These are phyloP conservation scores for Psidium friedrichsthalianum DNA, from an alignment of 345 rosid genomes.

Conservation along the genomic window DNA sequence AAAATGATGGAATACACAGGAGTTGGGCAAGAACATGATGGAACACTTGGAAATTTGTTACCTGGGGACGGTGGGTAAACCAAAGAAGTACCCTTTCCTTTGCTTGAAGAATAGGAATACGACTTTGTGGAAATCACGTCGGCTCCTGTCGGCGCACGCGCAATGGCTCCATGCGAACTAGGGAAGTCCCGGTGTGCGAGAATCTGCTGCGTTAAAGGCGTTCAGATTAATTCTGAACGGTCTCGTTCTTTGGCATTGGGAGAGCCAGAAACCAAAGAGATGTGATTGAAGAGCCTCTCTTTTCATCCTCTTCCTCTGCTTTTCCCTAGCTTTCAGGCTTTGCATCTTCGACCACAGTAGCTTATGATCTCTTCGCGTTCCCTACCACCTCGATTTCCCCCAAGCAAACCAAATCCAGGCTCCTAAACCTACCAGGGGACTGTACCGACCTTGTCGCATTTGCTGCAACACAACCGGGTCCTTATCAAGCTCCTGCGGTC, in stretches of 20 bases:
- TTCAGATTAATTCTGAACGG: not conserved
- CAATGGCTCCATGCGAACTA: not conserved
- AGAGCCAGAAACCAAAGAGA: not conserved
- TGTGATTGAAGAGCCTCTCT: not conserved
- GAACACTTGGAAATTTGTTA: not conserved
- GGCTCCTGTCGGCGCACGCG: too few species aligned
- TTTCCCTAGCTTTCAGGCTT: not conserved
- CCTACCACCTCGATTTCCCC: not conserved
- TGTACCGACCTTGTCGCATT: not conserved
- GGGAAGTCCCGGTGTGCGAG: not conserved
- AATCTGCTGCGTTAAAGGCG: not conserved
- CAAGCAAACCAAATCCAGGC: not conserved
- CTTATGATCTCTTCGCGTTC: not conserved
- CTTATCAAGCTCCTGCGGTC: not conserved
- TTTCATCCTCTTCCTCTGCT: not conserved
- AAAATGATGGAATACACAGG: not conserved
- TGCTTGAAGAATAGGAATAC: not conserved
- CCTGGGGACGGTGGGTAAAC: not conserved
- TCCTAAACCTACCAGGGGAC: not conserved
- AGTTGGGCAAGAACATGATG: not conserved
- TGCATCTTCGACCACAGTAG: not conserved
- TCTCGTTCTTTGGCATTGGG: not conserved
- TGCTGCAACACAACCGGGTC: not conserved
- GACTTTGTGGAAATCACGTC: not conserved
- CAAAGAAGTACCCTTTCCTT: not conserved